These are phyloP conservation scores for Leavenworthia alabamica DNA, from an alignment of 345 rosid genomes.

Conservation along the genomic window DNA sequence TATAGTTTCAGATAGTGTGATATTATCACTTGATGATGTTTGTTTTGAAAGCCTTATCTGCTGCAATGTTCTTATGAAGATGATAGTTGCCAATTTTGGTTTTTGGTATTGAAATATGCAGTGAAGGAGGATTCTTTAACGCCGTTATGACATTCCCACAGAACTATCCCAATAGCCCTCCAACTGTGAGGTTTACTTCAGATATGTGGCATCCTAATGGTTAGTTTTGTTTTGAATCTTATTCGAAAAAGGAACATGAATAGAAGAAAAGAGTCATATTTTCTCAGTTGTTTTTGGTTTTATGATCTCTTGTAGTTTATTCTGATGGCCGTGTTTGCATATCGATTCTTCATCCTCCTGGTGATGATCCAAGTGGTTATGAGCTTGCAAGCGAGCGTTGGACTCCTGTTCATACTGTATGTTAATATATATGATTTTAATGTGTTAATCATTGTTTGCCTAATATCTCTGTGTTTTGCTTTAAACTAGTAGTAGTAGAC, in stretches of 20 bases:
- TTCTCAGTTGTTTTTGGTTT: not conserved
- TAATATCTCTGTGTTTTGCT: not conserved
- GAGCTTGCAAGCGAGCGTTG: constrained; percentile 98
- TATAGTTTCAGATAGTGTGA: not conserved
- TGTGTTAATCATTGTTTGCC: not conserved
- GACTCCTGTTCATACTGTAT: constrained; percentile 93
- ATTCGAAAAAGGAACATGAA: not conserved
- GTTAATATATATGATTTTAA: not conserved
- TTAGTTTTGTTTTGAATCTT: constrained; percentile 16
- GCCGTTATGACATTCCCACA: constrained; percentile 92
- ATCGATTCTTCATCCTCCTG: constrained; percentile 98
- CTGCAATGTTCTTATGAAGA: not conserved
- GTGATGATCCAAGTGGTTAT: constrained; percentile 95
- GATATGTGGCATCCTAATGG: constrained; percentile 99
- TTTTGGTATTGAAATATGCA: constrained; percentile 26
- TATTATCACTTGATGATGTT: not conserved
- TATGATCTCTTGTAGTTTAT: constrained; percentile 49
- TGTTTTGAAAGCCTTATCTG: not conserved
- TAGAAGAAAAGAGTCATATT: no score
- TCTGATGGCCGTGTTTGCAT: constrained; percentile 94
- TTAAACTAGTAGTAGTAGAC: not conserved
- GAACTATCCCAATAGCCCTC: constrained; percentile 87
- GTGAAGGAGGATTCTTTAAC: constrained; percentile 96
- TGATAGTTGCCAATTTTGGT: not conserved
- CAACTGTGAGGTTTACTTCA: constrained; percentile 78